Base-by-base conservation (phyloP, 2,329 filamentous ascomycete species). In the Aspergillus eucalypticola region DNA sequence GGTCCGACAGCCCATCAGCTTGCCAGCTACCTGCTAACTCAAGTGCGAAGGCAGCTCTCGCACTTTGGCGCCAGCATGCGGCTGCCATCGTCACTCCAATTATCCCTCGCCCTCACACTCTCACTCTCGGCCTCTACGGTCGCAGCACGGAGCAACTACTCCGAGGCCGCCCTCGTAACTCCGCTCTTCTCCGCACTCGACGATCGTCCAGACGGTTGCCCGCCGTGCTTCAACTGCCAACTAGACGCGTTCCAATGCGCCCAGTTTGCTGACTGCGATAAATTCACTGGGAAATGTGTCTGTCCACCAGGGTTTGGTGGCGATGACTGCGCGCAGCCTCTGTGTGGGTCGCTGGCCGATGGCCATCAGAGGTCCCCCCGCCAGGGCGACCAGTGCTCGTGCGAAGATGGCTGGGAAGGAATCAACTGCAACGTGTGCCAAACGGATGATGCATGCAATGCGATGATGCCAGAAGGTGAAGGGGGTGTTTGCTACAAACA, bases 341-440 rank as follows among this genome's bases (percentile, higher is more conserved):
- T 96, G 6, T 99, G 95, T 73, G 95, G 94, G 59, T 95, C 93
- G 39, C 83, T 97, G 42, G 86, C 90, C 41, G 89, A 92, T 69
- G 93, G 92, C 65, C 84, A 84, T 67, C 88, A 98, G 69, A 86
- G 95, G 67, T 86, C 88, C 21, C 88, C 91, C 73, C 86, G 95
- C 72, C 80, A 86, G 55, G 87, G 86, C 64, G 83, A 87, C 60
- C 80, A 82, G 42, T 99, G 95, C 78, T 81, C 92, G 44, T 99
- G 95, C 76, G 90, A 93, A 72, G 90, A 96, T 39, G 95, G 95
- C 58, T 99, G 95, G 95, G 86, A 86, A 42, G 95, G 95, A 64
- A 94, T 99, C 79, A 99, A 99, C 81, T 99, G 95, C 85, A 99
- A 95, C 71, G 91, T 99, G 59, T 99, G 95, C 78, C 88, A 89